Evolutionary conservation across 257 asterid species (phyloP).

Genomic region (Haberlea rhodopensis): DNA sequence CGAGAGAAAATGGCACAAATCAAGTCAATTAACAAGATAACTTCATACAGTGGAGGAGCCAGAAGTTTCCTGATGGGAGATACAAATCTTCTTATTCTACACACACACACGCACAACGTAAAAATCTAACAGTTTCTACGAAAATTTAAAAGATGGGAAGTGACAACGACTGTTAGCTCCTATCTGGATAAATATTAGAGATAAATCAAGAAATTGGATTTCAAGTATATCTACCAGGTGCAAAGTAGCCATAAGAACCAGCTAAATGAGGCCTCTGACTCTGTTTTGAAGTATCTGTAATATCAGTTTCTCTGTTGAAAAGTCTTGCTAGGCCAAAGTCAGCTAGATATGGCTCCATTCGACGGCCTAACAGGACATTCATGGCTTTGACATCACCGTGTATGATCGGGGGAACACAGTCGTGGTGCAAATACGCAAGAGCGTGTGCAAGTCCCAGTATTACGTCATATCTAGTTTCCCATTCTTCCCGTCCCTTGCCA

Average conservation of each 20-base stretch:
- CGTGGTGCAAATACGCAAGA: constrained; percentile 83
- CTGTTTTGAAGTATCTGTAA: constrained; percentile 39
- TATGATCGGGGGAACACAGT: constrained; percentile 86
- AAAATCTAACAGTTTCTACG: too few species aligned
- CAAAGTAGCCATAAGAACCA: constrained; percentile 97
- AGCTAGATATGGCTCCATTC: constrained; percentile 86
- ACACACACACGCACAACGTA: too few species aligned
- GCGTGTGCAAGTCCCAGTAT: constrained; percentile 87
- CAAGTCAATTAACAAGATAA: neutral
- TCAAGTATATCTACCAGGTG: constrained; percentile 64
- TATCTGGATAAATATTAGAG: neutral
- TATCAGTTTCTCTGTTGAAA: constrained; percentile 32
- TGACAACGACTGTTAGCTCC: too few species aligned
- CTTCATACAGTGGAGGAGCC: neutral
- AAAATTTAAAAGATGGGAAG: neutral
- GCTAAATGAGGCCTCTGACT: constrained; percentile 80
- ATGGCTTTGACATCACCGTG: constrained; percentile 98
- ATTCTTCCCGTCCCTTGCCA: constrained; percentile 77
- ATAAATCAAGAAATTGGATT: neutral
- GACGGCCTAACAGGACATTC: constrained; percentile 78
- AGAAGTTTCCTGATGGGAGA: too few species aligned
- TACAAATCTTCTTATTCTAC: too few species aligned
- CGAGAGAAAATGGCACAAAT: neutral
- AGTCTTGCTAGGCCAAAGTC: constrained; percentile 91
- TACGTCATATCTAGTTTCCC: constrained; percentile 80